phyloP scores from a whole-genome alignment of 2,329 filamentous ascomycete genomes.

The Trichoderma atrobrunneum region DNA sequence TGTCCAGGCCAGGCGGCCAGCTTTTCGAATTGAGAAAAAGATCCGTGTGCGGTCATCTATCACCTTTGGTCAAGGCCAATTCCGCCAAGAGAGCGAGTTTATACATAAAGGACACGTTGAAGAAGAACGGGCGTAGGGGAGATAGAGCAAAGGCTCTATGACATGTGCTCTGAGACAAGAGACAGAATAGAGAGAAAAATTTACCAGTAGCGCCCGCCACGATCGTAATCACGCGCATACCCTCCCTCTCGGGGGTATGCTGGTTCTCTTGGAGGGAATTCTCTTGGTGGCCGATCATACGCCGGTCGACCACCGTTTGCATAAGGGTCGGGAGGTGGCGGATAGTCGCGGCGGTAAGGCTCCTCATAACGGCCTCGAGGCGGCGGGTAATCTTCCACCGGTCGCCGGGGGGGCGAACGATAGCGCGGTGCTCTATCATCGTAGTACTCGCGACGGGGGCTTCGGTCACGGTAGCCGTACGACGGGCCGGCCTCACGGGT shows the following conservation, averaged over 20 bases:
- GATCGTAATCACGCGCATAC: constrained; percentile 49
- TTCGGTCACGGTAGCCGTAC: constrained; percentile 83
- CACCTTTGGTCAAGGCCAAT: constrained; percentile 37
- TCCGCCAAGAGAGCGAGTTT: constrained; percentile 26
- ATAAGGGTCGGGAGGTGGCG: constrained; percentile 63
- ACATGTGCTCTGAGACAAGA: background rate
- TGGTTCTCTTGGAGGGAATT: constrained; percentile 46
- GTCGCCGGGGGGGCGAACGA: constrained; percentile 74
- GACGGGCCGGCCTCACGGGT: constrained; percentile 63
- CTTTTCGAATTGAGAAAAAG: constrained; percentile 1
- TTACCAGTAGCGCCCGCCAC: constrained; percentile 52
- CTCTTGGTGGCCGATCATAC: constrained; percentile 55
- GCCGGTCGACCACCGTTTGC: constrained; percentile 50
- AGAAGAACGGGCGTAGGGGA: background rate
- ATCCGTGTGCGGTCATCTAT: constrained; percentile 31
- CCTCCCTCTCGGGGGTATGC: constrained; percentile 39
- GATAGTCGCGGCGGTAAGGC: constrained; percentile 69
- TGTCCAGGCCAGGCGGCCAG: background rate
- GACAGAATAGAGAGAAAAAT: constrained; percentile 27
- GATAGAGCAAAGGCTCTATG: background rate
- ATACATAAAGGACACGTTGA: background rate
- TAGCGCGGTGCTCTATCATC: constrained; percentile 76
- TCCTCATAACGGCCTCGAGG: constrained; percentile 72
- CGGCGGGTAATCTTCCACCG: constrained; percentile 73
- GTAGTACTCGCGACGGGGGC: constrained; percentile 84